Base-by-base conservation (phyloP, 495 filamentous ascomycete species). In the Mytilinidion resinicola region DNA sequence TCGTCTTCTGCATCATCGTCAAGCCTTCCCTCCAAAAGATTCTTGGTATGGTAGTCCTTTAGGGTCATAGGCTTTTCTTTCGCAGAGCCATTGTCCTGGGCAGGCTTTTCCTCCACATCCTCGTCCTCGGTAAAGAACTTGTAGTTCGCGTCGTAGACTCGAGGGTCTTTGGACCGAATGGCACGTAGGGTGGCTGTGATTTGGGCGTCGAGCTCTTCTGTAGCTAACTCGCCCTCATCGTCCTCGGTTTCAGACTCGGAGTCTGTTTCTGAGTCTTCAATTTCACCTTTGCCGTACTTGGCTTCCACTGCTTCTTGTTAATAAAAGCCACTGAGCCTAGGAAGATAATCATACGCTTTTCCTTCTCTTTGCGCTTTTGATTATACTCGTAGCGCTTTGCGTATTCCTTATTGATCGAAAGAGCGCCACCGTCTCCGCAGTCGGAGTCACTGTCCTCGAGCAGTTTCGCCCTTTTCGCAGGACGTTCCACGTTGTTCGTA, bases 311-410 rank as follows among this genome's bases (percentile, higher is more conserved):
- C 56, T 9, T 12, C 43, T 44, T 41, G 19, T 68, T 53, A 62
- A 49, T 41, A 35, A 20, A 44, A 9, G 7, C 15, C 44, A 21
- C 38, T 12, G 57, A n/a, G 1, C 21, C 14, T 44, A 43, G 15
- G 17, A 55, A 55, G 38, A 48, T 55, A 57, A 53, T 78, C 84
- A 75, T 74, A 92, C 91, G 72, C 67, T 84, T 80, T n/a, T 87
- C 82, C 53, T 86, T 76, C 68, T 98, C 93, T 72, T 93, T 90
- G 30, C 93, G 82, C 75, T 92, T 93, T 77, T 96, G 96, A 75
- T 98, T 98, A 69, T 96, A 78, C 70, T 97, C 91, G 65, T 96
- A 97, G 38, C 89, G 78, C 63, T 82, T 82, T 54, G 93, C 93
- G 70, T 86, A 98, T 52, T 92, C 89, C 66, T 88, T 78, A 71